Evolutionary conservation across 441 rosid species (phyloP).

Genomic region (Manihot esculenta): DNA sequence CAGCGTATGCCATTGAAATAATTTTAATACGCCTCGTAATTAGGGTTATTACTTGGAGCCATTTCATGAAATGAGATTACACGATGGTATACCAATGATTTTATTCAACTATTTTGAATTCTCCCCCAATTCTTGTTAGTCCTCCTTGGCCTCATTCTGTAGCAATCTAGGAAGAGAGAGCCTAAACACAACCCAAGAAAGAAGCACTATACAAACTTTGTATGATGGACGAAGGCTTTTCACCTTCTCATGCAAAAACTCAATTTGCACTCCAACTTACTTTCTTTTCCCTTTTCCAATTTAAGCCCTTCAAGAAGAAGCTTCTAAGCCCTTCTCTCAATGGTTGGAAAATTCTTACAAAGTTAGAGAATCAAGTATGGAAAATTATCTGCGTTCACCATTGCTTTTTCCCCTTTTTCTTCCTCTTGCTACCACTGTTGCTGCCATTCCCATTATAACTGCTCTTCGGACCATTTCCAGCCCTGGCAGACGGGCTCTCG

Average conservation of each 20-base stretch:
- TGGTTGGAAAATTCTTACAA: conserved; percentile 18
- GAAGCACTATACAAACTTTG: conserved; percentile 1
- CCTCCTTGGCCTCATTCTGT: too few relatives aligned
- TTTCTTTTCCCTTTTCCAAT: background rate
- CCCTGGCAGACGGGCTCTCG: conserved; percentile 48
- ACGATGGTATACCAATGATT: background rate
- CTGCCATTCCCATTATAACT: conserved; percentile 31
- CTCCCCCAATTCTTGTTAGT: background rate
- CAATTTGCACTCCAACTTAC: background rate
- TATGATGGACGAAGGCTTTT: background rate
- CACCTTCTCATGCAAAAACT: conserved; percentile 10
- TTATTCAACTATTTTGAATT: too few relatives aligned
- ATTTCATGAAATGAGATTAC: too few relatives aligned
- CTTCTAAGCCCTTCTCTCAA: conserved; percentile 5
- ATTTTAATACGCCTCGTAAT: too few relatives aligned
- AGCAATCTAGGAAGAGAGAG: background rate
- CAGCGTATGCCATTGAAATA: too few relatives aligned
- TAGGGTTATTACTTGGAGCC: too few relatives aligned
- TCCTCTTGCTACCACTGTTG: conserved; percentile 52
- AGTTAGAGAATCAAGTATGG: background rate
- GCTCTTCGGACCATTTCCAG: conserved; percentile 43
- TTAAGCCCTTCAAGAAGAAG: conserved; percentile 9
- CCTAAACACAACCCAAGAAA: background rate
- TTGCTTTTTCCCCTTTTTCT: conserved; percentile 83
- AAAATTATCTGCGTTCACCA: conserved; percentile 27